A percentile compares a stretch with the other conserved stretches of the same genome.
phyloP scores from a whole-genome alignment of 306 rosid genomes.

The Prosopis cineraria region DNA sequence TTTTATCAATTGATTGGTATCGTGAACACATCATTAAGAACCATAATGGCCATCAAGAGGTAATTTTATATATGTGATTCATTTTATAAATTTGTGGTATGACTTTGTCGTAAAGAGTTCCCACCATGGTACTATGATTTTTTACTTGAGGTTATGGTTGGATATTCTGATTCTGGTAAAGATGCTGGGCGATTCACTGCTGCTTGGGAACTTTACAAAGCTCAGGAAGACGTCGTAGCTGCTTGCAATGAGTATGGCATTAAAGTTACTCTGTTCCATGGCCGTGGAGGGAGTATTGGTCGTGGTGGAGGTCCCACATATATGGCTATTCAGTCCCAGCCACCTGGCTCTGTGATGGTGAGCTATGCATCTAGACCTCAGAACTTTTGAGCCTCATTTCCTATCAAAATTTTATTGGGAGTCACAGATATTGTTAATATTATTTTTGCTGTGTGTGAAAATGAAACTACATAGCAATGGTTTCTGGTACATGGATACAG shows the following conservation, averaged over 20 bases:
- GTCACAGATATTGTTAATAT: neutral
- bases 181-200: constrained; percentile 97
- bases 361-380: constrained; percentile 33
- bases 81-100: constrained; percentile 9
- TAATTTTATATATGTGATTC: constrained; percentile 28
- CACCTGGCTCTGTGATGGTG: constrained; percentile 98
- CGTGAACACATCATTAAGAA: constrained; percentile 71
- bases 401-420: constrained; percentile 1
- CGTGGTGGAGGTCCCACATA: constrained; percentile 99
- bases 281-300: constrained; percentile 96
- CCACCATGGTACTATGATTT: constrained; percentile 25
- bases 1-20: constrained; percentile 89
- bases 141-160: constrained; percentile 84
- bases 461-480: neutral
- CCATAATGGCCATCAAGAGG: constrained; percentile 94
- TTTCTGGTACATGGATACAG: neutral
- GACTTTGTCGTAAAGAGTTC: constrained; percentile 22
- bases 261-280: constrained; percentile 88
- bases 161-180: constrained; percentile 97
- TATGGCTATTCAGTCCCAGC: constrained; percentile 97
- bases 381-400: constrained; percentile 8
- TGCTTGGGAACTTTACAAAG: constrained; percentile 98
- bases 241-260: constrained; percentile 88
- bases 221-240: constrained; percentile 96
- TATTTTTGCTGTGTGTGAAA: neutral